phyloP scores from a whole-genome alignment of 805 yeast genomes.

The Pichia sporocuriosa region DNA sequence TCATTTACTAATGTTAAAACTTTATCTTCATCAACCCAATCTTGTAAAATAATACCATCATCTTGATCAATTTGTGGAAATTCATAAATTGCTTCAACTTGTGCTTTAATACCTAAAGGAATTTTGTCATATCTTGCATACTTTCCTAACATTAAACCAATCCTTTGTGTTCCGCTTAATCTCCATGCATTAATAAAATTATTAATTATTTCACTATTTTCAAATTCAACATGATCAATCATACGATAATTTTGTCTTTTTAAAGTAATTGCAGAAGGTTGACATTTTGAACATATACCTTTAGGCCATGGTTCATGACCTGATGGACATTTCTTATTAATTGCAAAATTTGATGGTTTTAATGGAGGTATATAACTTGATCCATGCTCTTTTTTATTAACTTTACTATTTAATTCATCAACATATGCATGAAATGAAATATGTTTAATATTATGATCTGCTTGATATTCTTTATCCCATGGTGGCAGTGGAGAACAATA shows the following conservation, averaged over 20 bases:
- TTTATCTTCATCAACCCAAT: slow-evolving; percentile 47
- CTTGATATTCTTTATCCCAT: slow-evolving; percentile 76
- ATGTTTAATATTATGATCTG: slow-evolving; percentile 76
- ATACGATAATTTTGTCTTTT: slow-evolving; percentile 86
- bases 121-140: slow-evolving; percentile 74
- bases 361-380: slow-evolving; percentile 76
- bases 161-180: slow-evolving; percentile 75
- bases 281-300: slow-evolving; percentile 94
- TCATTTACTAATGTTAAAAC: slow-evolving; percentile 48
- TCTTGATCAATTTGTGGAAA: slow-evolving; percentile 82
- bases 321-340: slow-evolving; percentile 55
- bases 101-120: slow-evolving; percentile 91
- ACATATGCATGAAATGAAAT: slow-evolving; percentile 79
- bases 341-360: slow-evolving; percentile 60
- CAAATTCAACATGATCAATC: slow-evolving; percentile 96
- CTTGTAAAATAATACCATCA: slow-evolving; percentile 67
- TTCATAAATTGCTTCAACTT: slow-evolving; percentile 89
- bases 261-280: slow-evolving; percentile 89
- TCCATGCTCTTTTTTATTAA: slow-evolving; percentile 51
- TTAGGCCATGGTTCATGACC: slow-evolving; percentile 94
- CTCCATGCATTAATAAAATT: slow-evolving; percentile 91
- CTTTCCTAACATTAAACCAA: slow-evolving; percentile 78
- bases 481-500: slow-evolving; percentile 95
- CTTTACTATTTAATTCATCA: slow-evolving; percentile 59
- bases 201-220: slow-evolving; percentile 66